phyloP scores from a whole-genome alignment of 139 green algal genomes.

The Trebouxia sp. region DNA sequence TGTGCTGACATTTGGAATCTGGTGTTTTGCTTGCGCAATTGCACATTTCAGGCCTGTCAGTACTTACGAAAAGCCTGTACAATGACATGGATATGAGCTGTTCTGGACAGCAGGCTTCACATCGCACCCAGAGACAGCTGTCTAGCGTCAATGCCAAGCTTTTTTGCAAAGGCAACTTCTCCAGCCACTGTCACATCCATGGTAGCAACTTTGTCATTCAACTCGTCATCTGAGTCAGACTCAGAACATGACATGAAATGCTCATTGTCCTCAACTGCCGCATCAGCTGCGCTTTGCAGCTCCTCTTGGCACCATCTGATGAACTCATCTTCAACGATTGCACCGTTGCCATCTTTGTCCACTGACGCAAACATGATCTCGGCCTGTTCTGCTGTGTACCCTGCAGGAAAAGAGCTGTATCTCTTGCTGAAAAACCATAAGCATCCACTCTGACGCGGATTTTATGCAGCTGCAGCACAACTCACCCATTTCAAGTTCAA shows the following conservation, averaged over 20 bases:
- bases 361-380: conserved; percentile 26
- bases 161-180: conserved; percentile 1
- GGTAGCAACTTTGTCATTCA: background rate
- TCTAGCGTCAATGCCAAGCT: background rate
- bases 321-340: conserved; percentile 8
- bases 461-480: background rate
- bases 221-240: conserved; percentile 15
- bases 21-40: too few relatives aligned
- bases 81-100: too few relatives aligned
- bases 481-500: background rate
- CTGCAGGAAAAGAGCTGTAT: background rate
- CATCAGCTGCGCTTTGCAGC: background rate
- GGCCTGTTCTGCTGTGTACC: conserved; percentile 11
- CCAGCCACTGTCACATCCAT: background rate
- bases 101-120: too few relatives aligned
- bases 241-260: conserved; percentile 15
- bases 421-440: too few relatives aligned
- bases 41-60: too few relatives aligned
- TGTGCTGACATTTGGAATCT: too few relatives aligned
- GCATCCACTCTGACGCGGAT: background rate
- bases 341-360: conserved; percentile 9
- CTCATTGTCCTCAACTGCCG: conserved; percentile 12
- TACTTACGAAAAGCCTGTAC: too few relatives aligned
- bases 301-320: conserved; percentile 17
- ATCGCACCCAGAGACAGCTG: conserved; percentile 7